Percentiles rank a stretch among this genome's conserved stretches.
phyloP scores from a whole-genome alignment of 2,329 filamentous ascomycete species.

The Pseudogymnoascus sp. region DNA sequence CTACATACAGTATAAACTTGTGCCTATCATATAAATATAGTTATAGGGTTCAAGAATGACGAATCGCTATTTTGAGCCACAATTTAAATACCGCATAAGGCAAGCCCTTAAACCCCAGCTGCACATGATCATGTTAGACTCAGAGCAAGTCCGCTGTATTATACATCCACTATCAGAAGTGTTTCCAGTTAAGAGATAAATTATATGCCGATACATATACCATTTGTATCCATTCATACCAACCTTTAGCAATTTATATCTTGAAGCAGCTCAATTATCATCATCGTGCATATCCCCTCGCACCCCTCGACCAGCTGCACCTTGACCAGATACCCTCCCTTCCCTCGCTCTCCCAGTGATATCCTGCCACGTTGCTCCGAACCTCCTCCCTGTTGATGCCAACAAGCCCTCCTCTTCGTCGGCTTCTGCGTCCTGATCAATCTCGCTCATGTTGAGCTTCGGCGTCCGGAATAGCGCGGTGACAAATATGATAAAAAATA shows the following conservation, averaged over 20 bases:
- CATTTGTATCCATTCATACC: background rate
- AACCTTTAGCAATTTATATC: background rate
- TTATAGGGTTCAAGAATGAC: background rate
- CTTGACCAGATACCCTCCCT: background rate
- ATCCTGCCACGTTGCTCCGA: conserved; percentile 83
- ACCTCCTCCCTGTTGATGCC: conserved; percentile 70
- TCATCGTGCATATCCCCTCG: background rate
- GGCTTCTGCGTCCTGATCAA: conserved; percentile 83
- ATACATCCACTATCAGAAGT: background rate
- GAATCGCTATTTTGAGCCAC: background rate
- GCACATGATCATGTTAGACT: background rate
- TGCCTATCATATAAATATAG: background rate
- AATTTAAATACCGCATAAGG: background rate
- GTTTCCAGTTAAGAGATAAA: background rate
- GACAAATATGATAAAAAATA: conserved; percentile 75
- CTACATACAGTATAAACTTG: no score
- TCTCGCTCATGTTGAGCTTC: conserved; percentile 61
- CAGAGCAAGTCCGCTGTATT: background rate
- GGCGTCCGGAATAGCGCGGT: conserved; percentile 75
- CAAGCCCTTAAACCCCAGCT: background rate
- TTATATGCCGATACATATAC: background rate
- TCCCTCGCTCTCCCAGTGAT: conserved; percentile 46
- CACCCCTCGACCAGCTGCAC: conserved; percentile 1
- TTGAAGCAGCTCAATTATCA: background rate
- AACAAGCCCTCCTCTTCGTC: conserved; percentile 91